These are phyloP conservation scores for Hypocrella siamensis DNA, from an alignment of 2,329 filamentous ascomycete genomes.

Conservation along the genomic window DNA sequence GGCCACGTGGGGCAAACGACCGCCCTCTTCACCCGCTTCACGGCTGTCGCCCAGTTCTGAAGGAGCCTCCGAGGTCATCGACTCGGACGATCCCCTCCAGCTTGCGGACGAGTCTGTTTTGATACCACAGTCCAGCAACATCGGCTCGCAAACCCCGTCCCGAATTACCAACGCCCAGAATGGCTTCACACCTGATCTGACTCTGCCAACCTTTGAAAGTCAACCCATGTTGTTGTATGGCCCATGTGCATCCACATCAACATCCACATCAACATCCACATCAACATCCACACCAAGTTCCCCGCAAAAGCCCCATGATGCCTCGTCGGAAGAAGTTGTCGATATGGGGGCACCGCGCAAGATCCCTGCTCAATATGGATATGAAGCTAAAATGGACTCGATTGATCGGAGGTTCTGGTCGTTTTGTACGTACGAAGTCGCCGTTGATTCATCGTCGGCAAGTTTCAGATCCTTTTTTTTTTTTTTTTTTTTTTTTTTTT, in stretches of 20 bases:
- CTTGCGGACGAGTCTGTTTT: background rate
- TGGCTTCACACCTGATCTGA: background rate
- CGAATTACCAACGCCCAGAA: background rate
- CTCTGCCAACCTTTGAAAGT: too few relatives aligned
- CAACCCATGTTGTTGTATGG: too few relatives aligned
- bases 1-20: constrained; percentile 1
- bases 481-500: too few relatives aligned
- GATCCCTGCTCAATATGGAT: constrained; percentile 15
- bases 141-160: background rate
- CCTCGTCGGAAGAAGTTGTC: too few relatives aligned
- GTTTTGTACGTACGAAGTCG: constrained; percentile 21
- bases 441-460: too few relatives aligned
- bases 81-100: constrained; percentile 1
- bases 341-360: constrained; percentile 4
- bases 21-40: background rate
- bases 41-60: background rate
- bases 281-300: too few relatives aligned
- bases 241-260: too few relatives aligned
- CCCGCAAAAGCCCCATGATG: too few relatives aligned
- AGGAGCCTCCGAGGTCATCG: too few relatives aligned
- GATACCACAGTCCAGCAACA: background rate
- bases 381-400: constrained; percentile 16
- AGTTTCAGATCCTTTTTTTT: too few relatives aligned
- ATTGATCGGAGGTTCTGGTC: constrained; percentile 17
- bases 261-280: too few relatives aligned